Percentiles rank a stretch among this genome's conserved stretches.
phyloP scores from a whole-genome alignment of 1,284 basidiomycete genomes.

The Microbotryomycetes sp. region DNA sequence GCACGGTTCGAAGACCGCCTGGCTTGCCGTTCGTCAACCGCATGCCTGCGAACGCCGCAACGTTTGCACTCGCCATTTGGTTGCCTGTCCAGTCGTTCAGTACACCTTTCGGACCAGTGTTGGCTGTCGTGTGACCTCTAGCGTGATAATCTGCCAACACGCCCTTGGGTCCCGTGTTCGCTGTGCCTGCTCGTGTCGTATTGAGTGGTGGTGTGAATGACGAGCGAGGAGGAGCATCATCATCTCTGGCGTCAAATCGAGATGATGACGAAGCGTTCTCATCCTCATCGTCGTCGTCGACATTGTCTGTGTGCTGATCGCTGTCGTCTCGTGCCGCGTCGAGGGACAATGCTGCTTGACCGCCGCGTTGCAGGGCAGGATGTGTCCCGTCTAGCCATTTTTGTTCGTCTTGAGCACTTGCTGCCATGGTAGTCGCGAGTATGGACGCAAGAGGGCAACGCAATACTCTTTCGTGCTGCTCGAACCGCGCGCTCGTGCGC shows the following conservation, averaged over 20 bases:
- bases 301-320: conserved; percentile 4
- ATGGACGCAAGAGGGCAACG: too few relatives aligned
- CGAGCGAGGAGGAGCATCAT: not conserved
- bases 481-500: conserved; percentile 3
- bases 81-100: conserved; percentile 24
- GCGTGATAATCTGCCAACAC: conserved; percentile 34
- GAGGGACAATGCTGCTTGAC: conserved; percentile 7
- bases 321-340: too few relatives aligned
- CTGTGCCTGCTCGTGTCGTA: conserved; percentile 1
- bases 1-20: not conserved
- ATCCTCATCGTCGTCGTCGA: not conserved
- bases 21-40: not conserved
- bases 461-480: too few relatives aligned
- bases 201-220: not conserved
- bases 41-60: not conserved
- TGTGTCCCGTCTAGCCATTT: conserved; percentile 31
- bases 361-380: conserved; percentile 25
- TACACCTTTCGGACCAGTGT: conserved; percentile 34
- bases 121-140: conserved; percentile 12
- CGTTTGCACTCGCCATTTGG: not conserved
- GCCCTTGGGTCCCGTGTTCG: conserved; percentile 38
- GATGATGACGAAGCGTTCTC: not conserved
- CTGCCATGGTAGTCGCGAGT: conserved; percentile 8
- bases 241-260: not conserved
- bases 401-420: conserved; percentile 15